Conservation (phyloP, 192 early-diverging fungal species). For the Coemansia reversa region DNA sequence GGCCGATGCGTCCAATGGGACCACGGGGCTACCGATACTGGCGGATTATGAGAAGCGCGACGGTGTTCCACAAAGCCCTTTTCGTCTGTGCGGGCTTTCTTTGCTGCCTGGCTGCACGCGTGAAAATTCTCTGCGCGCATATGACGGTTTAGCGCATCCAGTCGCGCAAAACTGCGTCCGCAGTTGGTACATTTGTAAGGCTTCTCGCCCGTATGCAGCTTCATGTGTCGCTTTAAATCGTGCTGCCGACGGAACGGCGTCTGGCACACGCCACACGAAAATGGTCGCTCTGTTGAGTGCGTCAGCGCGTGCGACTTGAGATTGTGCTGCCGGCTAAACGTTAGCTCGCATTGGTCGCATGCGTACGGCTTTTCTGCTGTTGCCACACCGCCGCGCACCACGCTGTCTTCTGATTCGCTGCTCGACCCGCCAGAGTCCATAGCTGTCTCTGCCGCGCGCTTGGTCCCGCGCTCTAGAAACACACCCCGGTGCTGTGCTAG, state of each 20-base stretch:
- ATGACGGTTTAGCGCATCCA: constrained; percentile 78
- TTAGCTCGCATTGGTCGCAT: constrained; percentile 63
- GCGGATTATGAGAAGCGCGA: constrained; percentile 31
- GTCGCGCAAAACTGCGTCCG: constrained; percentile 76
- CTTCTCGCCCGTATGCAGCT: constrained; percentile 74
- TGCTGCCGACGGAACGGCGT: constrained; percentile 84
- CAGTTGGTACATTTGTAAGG: constrained; percentile 74
- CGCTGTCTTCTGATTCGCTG: constrained; percentile 18
- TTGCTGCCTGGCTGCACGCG: constrained; percentile 58
- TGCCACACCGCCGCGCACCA: constrained; percentile 24
- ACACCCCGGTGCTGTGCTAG: constrained; percentile 6
- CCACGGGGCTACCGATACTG: constrained; percentile 19
- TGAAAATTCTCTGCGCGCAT: constrained; percentile 63
- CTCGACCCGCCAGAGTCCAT: constrained; percentile 2
- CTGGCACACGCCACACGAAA: constrained; percentile 66
- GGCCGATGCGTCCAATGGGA: constrained; percentile 52
- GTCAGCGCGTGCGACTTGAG: constrained; percentile 73
- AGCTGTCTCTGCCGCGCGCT: constrained; percentile 18
- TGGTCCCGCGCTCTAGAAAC: background rate
- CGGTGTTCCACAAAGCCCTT: constrained; percentile 35
- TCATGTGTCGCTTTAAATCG: constrained; percentile 86
- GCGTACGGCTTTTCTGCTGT: constrained; percentile 55
- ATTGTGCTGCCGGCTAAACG: constrained; percentile 75
- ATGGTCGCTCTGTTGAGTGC: constrained; percentile 75
- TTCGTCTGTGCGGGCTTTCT: constrained; percentile 45